Base-by-base conservation (phyloP, 768 basidiomycete species). In the Suillus lakei region DNA sequence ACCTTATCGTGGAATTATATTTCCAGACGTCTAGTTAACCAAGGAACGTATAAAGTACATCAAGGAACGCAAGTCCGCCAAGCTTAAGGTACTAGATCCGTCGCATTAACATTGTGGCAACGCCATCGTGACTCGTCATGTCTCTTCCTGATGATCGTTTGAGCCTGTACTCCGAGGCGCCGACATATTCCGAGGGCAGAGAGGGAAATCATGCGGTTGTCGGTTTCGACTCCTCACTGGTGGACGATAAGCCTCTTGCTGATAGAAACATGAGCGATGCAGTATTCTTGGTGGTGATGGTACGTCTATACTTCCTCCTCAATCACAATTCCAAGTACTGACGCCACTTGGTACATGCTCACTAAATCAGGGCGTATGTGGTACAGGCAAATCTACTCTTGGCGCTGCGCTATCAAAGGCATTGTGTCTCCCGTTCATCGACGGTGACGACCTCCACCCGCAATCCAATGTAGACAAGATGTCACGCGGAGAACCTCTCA, bases 371-470 rank as follows among this genome's bases (percentile, higher is more conserved):
- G 92, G 93, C 34, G 90, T 92, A 4, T 91, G 84, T 0, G 90
- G 91, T 15, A 87, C 88, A 36, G 91, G 92, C 9, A 92, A 92
- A 73, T 86, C 88, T 36, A 91, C 90, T 32, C 81, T 95, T 1
- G 93, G 91, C 0, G 68, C 67, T 5, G 86, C 85, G 8, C 79
- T 96, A n/a, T 85, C 91, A 8, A 70, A 78, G 44, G 79, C 81
- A 32, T 81, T 94, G 56, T 76, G 75, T n/a, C 67, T 94, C 66
- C 90, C 95, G 1, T 97, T 92, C 79, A 80, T 95, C 66, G 96
- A 99, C 72, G 96, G 92, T 32, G 96, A 98, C 74, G 89, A 91
- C 67, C 83, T 98, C 34, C 97, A 99, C 73, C 91, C 97, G 0
- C 72, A 81, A 32, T 77, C 85, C 16, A 98, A 97, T 76, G 85